phyloP scores from a whole-genome alignment of 2,329 filamentous ascomycete genomes.

The Ophiostoma tasmaniense region DNA sequence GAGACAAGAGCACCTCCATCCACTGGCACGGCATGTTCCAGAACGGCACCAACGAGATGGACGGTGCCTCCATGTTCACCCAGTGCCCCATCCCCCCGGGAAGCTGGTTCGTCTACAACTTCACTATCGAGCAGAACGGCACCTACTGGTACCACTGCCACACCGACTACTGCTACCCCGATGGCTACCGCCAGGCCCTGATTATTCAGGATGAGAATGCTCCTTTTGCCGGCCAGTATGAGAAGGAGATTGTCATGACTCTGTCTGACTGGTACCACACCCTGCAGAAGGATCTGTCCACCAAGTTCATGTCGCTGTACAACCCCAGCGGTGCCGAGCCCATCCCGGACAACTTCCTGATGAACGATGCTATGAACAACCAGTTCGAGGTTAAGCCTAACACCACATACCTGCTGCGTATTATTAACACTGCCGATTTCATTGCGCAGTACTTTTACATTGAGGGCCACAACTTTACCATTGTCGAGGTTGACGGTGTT shows the following conservation, averaged over 20 bases:
- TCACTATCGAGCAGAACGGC: conserved; percentile 51
- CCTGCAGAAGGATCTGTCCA: conserved; percentile 40
- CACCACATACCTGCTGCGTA: conserved; percentile 64
- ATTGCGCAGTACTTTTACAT: conserved; percentile 59
- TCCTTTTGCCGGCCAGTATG: conserved; percentile 49
- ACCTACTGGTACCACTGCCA: conserved; percentile 78
- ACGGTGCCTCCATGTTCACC: conserved; percentile 57
- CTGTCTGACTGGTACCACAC: conserved; percentile 66
- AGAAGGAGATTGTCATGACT: conserved; percentile 56
- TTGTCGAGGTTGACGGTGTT: conserved; percentile 66
- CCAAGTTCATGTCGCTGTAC: conserved; percentile 41
- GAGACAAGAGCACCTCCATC: conserved; percentile 54
- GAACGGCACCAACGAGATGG: conserved; percentile 61
- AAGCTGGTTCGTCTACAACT: conserved; percentile 59
- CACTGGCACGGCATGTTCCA: conserved; percentile 66
- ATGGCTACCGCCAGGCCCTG: conserved; percentile 37
- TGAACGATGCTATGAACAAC: conserved; percentile 61
- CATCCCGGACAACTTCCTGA: conserved; percentile 57
- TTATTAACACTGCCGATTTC: conserved; percentile 68
- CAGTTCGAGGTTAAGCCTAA: conserved; percentile 52
- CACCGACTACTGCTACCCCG: conserved; percentile 58
- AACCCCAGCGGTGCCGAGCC: conserved; percentile 55
- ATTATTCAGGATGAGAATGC: conserved; percentile 43
- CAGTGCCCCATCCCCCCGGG: conserved; percentile 61
- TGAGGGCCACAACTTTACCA: conserved; percentile 56